Conservation (phyloP, 352 stramenopile genomes). For the Phytopythium vexans region DNA sequence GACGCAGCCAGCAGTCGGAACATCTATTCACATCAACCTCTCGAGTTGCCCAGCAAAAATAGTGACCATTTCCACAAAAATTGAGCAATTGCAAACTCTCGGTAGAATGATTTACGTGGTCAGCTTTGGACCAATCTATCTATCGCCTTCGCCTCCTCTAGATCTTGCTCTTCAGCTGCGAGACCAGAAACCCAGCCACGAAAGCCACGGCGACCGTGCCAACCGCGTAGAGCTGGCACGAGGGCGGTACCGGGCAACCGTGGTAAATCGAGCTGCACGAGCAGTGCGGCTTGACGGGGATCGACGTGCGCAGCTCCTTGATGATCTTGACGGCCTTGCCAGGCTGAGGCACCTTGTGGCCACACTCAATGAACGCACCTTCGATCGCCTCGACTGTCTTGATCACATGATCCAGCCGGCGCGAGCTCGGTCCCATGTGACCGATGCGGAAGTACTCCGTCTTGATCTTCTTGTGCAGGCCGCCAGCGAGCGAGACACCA, state of each 20-base stretch:
- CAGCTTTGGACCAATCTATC: too few relatives aligned
- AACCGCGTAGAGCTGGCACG: constrained; percentile 68
- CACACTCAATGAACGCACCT: constrained; percentile 64
- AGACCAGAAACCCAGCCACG: constrained; percentile 50
- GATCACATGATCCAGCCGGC: constrained; percentile 68
- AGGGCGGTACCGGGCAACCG: constrained; percentile 63
- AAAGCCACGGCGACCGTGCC: constrained; percentile 56
- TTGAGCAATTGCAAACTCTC: too few relatives aligned
- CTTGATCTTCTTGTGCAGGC: constrained; percentile 80
- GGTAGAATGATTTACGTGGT: too few relatives aligned
- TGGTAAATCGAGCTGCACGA: constrained; percentile 38
- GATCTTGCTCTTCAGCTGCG: constrained; percentile 52
- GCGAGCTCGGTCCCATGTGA: constrained; percentile 79
- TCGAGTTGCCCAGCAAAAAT: too few relatives aligned
- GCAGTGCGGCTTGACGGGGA: constrained; percentile 49
- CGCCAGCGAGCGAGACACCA: constrained; percentile 69
- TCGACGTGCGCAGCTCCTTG: constrained; percentile 45
- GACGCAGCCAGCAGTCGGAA: too few relatives aligned
- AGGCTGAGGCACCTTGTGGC: constrained; percentile 53
- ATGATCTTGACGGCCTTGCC: constrained; percentile 55
- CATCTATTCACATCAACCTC: too few relatives aligned
- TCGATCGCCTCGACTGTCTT: constrained; percentile 76
- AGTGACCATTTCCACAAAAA: too few relatives aligned
- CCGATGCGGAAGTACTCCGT: constrained; percentile 84
- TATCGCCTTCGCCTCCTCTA: constrained; percentile 8